phyloP scores from a whole-genome alignment of 116 monocot species.

The Trichopus zeylanicus region DNA sequence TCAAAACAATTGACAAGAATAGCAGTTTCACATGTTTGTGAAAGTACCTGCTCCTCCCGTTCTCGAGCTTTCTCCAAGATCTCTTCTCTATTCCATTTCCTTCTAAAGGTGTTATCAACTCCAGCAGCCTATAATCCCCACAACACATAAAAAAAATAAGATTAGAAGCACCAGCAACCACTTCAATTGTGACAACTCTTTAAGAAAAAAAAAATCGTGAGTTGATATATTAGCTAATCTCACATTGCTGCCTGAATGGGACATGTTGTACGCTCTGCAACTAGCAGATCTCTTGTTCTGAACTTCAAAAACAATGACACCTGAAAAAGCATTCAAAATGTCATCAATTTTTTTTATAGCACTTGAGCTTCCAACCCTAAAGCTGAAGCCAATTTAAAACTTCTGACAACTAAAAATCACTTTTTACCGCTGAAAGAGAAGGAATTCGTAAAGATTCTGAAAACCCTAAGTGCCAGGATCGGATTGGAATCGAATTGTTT shows the following conservation, averaged over 20 bases:
- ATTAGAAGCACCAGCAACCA: background rate
- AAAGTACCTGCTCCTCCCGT: slow-evolving; percentile 51
- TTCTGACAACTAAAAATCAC: too few relatives aligned
- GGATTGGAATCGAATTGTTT: too few relatives aligned
- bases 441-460: too few relatives aligned
- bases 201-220: background rate
- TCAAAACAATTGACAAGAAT: background rate
- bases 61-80: slow-evolving; percentile 70
- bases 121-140: slow-evolving; percentile 52
- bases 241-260: background rate
- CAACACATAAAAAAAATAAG: background rate
- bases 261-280: too few relatives aligned
- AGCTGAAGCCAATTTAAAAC: too few relatives aligned
- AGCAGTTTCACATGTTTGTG: background rate
- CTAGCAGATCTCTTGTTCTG: too few relatives aligned
- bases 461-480: too few relatives aligned
- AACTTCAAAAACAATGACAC: too few relatives aligned
- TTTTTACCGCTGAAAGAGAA: too few relatives aligned
- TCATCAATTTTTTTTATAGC: too few relatives aligned
- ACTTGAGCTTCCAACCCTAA: too few relatives aligned
- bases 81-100: slow-evolving; percentile 81
- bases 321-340: too few relatives aligned
- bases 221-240: background rate
- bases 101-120: slow-evolving; percentile 89
- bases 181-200: background rate